Percentiles rank a stretch among this genome's conserved stretches.
Conservation (phyloP, 2,329 filamentous ascomycete genomes). For the Nigrospora sphaerica region DNA sequence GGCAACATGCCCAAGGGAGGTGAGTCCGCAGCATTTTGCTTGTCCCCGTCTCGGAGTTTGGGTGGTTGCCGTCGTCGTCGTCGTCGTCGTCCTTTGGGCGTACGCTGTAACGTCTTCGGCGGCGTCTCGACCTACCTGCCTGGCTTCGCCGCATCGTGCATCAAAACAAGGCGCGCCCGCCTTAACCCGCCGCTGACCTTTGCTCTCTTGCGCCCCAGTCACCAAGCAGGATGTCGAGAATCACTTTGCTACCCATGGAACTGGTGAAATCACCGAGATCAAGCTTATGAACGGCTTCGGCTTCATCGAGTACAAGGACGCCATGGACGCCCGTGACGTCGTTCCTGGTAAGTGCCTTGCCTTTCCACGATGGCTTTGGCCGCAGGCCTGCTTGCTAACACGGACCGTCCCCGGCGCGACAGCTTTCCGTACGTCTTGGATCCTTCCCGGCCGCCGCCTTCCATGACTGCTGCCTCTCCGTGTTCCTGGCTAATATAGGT, state of each 20-base stretch:
- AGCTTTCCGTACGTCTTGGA: constrained; percentile 55
- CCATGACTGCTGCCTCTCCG: constrained; percentile 14
- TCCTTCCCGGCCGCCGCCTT: constrained; percentile 24
- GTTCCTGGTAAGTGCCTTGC: constrained; percentile 71
- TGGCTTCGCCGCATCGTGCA: not conserved
- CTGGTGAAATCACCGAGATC: constrained; percentile 96
- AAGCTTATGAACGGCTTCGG: constrained; percentile 99
- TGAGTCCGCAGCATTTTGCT: constrained; percentile 39
- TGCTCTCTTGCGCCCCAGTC: constrained; percentile 15
- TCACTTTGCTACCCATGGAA: constrained; percentile 93
- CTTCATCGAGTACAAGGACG: constrained; percentile 99
- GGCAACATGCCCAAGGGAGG: constrained; percentile 95
- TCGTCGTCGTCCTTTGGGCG: no score
- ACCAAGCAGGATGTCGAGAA: constrained; percentile 95
- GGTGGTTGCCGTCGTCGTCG: no score
- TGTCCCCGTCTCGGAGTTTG: no score
- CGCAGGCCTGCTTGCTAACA: constrained; percentile 14
- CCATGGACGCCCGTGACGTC: constrained; percentile 95
- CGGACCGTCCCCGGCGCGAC: constrained; percentile 11
- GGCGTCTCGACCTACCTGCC: no score
- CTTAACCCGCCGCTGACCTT: not conserved
- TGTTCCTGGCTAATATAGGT: constrained; percentile 28
- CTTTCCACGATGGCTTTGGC: constrained; percentile 11
- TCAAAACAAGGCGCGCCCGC: no score
- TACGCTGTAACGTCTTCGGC: no score